phyloP scores from a whole-genome alignment of 2,329 filamentous ascomycete species.

The Ophiostoma sp. region DNA sequence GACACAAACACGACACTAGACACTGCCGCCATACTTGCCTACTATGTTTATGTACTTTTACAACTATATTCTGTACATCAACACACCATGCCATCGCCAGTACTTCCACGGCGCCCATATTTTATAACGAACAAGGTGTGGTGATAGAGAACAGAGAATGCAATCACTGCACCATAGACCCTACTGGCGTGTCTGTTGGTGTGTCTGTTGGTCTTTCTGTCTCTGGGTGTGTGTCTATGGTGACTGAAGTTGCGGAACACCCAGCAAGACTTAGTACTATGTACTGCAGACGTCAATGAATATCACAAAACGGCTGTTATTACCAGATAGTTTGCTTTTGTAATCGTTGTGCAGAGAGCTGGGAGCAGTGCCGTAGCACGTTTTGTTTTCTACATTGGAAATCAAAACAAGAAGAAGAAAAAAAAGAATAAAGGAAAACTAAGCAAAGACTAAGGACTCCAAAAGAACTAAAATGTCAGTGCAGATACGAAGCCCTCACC shows the following conservation, averaged over 20 bases:
- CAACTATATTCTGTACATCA: not conserved
- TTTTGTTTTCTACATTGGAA: not conserved
- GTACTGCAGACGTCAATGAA: not conserved
- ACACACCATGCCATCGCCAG: not conserved
- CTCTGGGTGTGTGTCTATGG: not conserved
- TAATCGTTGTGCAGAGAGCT: not conserved
- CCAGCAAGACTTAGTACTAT: not conserved
- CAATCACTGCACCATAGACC: not conserved
- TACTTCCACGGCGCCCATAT: not conserved
- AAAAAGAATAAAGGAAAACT: not conserved
- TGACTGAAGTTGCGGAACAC: not conserved
- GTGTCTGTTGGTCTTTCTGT: not conserved
- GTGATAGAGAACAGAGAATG: not conserved
- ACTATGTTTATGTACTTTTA: not conserved
- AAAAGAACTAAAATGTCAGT: not conserved
- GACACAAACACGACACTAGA: not conserved
- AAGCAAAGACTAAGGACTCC: not conserved
- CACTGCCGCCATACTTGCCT: not conserved
- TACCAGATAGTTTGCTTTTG: not conserved
- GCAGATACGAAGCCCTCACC: not conserved
- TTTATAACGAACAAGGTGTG: not conserved
- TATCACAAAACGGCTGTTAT: not conserved
- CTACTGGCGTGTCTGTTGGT: not conserved
- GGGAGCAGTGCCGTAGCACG: too few relatives aligned
- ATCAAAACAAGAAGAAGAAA: not conserved